These are phyloP conservation scores for Eucalyptus curtisii DNA, from an alignment of 345 rosid genomes.

Conservation along the genomic window DNA sequence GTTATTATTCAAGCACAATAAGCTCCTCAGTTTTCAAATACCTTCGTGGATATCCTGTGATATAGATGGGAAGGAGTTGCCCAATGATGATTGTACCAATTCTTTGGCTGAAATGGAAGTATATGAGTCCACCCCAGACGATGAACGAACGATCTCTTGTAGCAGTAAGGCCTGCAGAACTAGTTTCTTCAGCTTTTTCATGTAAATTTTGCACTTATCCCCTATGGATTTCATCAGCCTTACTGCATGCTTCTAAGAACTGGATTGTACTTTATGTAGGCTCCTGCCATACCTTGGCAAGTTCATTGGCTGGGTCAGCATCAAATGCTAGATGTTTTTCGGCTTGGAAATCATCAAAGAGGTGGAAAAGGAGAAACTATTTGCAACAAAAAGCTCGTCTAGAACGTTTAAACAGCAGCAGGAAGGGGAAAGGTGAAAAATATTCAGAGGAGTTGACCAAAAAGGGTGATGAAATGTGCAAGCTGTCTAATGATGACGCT, in stretches of 20 bases:
- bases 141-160: constrained; percentile 13
- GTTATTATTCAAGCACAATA: constrained; percentile 49
- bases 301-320: constrained; percentile 26
- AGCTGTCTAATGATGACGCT: constrained; percentile 8
- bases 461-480: constrained; percentile 20
- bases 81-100: constrained; percentile 35
- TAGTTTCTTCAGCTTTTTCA: background rate
- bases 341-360: constrained; percentile 55
- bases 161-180: constrained; percentile 24
- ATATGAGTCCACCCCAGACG: constrained; percentile 34
- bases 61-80: constrained; percentile 56
- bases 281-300: constrained; percentile 31
- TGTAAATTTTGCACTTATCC: background rate
- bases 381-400: constrained; percentile 84
- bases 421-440: constrained; percentile 93
- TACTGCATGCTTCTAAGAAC: background rate
- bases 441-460: constrained; percentile 12
- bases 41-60: constrained; percentile 87
- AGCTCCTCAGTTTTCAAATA: constrained; percentile 56
- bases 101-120: constrained; percentile 90
- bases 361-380: constrained; percentile 83
- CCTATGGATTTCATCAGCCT: background rate
- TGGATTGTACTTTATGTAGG: constrained; percentile 13
- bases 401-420: constrained; percentile 79
- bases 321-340: constrained; percentile 49